Evolutionary conservation across 805 yeast species (phyloP), one percentile per base, ranked within the genome.

Genomic region (Metschnikowia similis): DNA sequence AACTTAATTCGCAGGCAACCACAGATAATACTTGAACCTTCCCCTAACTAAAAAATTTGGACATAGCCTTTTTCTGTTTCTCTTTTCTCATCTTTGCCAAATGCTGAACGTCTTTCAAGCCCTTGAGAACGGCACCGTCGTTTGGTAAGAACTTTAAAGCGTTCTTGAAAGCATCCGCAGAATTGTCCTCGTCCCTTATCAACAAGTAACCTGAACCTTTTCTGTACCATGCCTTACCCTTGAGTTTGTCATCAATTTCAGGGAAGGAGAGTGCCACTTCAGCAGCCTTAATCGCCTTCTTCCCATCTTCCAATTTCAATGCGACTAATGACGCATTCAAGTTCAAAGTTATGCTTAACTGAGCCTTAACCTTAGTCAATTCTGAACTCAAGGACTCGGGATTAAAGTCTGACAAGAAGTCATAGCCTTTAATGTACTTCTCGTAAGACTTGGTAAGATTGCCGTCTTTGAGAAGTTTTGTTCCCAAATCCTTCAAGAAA

Each of bases 181-280:
- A 96, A 50, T 74, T 78, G 30, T 85, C 92, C 48, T 82, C 84
- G 61, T 87, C 84, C 61, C 85, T 85, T 21, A 76, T 70, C 8
- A 78, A 67, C 52, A 81, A 67, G 60, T 82, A 77, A 1, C 94
- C 96, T 62, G 79, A 71, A 35, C 95, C 97, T 66, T 92, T 83
- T 66, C 98, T 84, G 73, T 84, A 91, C 40, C 81, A 71, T 0
- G 97, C 97, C 72, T 91, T 91, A 14, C 96, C 89, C 64, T 79
- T 80, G 21, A 89, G 82, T 54, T 83, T 79, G 37, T 80, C 85
- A 48, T 81, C 87, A 5, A 83, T 70, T 2, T 66, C 68, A 35
- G 80, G 85, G 27, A 76, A 78, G 47, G 80, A 85, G 35, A 88
- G 70, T 1, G 88, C 96, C 29, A 80, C 81, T 1, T 82, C 72